phyloP scores from a whole-genome alignment of 371 early-diverging fungal genomes.

The Choanephora cucurbitarum region DNA sequence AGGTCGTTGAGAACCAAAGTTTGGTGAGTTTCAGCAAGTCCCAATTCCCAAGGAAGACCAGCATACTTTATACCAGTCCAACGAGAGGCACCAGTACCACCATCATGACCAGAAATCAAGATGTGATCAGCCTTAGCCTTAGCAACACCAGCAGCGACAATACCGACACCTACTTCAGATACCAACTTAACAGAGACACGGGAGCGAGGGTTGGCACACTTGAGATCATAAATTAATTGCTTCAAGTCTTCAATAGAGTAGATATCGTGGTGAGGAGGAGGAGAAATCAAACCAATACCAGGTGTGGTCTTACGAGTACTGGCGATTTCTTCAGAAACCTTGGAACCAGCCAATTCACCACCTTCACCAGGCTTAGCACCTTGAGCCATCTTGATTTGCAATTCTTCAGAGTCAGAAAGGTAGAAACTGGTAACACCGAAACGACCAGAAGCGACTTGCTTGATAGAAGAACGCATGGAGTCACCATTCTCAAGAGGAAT shows the following conservation, averaged over 20 bases:
- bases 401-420: conserved; percentile 90
- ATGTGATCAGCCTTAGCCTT: conserved; percentile 98
- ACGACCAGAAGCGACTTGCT: conserved; percentile 97
- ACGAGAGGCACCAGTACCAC: conserved; percentile 97
- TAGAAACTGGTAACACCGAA: conserved; percentile 97
- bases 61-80: conserved; percentile 98
- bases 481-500: conserved; percentile 75
- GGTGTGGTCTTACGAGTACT: conserved; percentile 93
- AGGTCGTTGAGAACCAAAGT: conserved; percentile 94
- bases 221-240: conserved; percentile 96
- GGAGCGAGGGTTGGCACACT: conserved; percentile 88
- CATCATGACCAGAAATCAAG: conserved; percentile 94
- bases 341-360: conserved; percentile 78
- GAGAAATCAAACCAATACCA: conserved; percentile 94
- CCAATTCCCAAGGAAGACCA: conserved; percentile 97
- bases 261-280: conserved; percentile 98
- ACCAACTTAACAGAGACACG: conserved; percentile 96
- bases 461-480: conserved; percentile 90
- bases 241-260: conserved; percentile 97
- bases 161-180: conserved; percentile 95
- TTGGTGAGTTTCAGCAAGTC: conserved; percentile 96
- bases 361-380: conserved; percentile 99
- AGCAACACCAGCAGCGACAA: conserved; percentile 95
- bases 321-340: conserved; percentile 90
- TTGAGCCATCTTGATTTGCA: conserved; percentile 99